Conservation (phyloP, 352 stramenopile species). For the Phytophthora megakarya region DNA sequence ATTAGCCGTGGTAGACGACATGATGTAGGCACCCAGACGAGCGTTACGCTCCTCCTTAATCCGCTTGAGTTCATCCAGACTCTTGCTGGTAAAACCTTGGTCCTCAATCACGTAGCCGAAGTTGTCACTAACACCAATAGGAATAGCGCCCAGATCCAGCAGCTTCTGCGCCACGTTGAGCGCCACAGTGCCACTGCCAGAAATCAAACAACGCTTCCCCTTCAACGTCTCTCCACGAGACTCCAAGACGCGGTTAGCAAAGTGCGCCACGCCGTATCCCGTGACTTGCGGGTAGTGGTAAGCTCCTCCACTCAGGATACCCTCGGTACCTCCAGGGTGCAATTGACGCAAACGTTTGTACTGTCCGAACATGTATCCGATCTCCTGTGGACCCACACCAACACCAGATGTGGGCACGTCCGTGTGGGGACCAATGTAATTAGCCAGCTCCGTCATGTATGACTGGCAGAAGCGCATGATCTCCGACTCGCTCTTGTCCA, state of each 20-base stretch:
- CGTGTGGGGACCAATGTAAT: slow-evolving; percentile 97
- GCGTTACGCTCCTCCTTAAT: slow-evolving; percentile 86
- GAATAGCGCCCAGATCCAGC: slow-evolving; percentile 95
- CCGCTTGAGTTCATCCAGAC: slow-evolving; percentile 73
- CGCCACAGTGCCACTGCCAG: slow-evolving; percentile 94
- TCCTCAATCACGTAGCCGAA: slow-evolving; percentile 96
- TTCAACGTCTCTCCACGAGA: slow-evolving; percentile 92
- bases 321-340: slow-evolving; percentile 79
- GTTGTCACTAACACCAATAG: slow-evolving; percentile 96
- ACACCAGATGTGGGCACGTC: slow-evolving; percentile 96
- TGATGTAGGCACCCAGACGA: slow-evolving; percentile 86
- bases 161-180: slow-evolving; percentile 95
- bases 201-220: slow-evolving; percentile 97
- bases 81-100: slow-evolving; percentile 79
- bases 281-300: slow-evolving; percentile 93
- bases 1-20: slow-evolving; percentile 85
- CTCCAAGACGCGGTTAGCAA: slow-evolving; percentile 94
- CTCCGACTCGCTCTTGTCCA: slow-evolving; percentile 97
- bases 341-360: slow-evolving; percentile 96
- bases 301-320: slow-evolving; percentile 88
- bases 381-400: slow-evolving; percentile 93
- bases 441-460: slow-evolving; percentile 98
- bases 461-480: slow-evolving; percentile 98
- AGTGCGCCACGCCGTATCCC: slow-evolving; percentile 94
- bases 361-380: slow-evolving; percentile 97